Evolutionary conservation across 257 asterid species (phyloP).

Genomic region (Lycium ferocissimum): DNA sequence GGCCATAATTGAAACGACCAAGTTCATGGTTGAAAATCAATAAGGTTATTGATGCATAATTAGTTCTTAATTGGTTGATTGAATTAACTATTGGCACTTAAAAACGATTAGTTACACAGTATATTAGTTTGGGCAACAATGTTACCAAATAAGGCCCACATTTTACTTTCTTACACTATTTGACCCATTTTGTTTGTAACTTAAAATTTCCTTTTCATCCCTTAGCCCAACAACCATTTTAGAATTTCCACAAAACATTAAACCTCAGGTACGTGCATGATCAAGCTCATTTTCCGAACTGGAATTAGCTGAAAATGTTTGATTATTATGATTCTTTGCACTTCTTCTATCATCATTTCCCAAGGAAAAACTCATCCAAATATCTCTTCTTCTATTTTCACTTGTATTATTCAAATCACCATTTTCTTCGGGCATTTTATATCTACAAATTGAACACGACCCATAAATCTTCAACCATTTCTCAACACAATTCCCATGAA

Average conservation of each 20-base stretch:
- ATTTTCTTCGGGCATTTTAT: constrained; percentile 71
- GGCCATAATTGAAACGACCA: too few relatives aligned
- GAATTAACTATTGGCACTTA: too few relatives aligned
- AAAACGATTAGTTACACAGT: too few relatives aligned
- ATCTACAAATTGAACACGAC: constrained; percentile 80
- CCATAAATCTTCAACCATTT: constrained; percentile 78
- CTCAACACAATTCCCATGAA: constrained; percentile 48
- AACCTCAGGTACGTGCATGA: neutral
- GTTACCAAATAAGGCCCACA: too few relatives aligned
- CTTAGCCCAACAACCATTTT: too few relatives aligned
- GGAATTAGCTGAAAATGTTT: neutral
- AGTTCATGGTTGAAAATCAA: too few relatives aligned
- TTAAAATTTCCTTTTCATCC: too few relatives aligned
- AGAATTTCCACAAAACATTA: neutral
- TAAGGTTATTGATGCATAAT: too few relatives aligned
- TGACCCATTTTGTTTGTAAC: too few relatives aligned
- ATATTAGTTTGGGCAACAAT: too few relatives aligned
- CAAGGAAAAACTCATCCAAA: constrained; percentile 54
- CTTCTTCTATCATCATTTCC: constrained; percentile 35
- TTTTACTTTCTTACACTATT: too few relatives aligned
- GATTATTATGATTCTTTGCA: neutral
- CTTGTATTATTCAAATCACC: constrained; percentile 39
- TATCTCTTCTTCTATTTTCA: constrained; percentile 48
- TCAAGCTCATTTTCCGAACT: neutral
- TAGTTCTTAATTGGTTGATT: too few relatives aligned